Conservation (phyloP, 176 grass and related monocot genomes). For the Bonia amplexicaulis region DNA sequence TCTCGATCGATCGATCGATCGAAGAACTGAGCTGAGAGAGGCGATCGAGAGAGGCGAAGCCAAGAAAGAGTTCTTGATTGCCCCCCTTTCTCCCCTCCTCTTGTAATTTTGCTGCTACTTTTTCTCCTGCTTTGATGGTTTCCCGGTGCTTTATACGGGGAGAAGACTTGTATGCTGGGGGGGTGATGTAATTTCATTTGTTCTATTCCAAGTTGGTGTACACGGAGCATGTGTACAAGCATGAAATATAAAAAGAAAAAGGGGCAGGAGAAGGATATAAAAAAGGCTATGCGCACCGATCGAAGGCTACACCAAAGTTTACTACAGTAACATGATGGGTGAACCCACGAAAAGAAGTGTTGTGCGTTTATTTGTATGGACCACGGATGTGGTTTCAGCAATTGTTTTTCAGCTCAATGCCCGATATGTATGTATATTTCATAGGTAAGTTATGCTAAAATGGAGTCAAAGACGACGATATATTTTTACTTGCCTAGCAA, state of each 20-base stretch:
- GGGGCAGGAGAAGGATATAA: neutral
- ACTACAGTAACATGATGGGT: neutral
- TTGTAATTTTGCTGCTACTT: neutral
- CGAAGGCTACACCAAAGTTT: neutral
- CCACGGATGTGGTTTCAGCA: neutral
- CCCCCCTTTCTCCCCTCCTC: neutral
- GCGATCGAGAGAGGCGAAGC: neutral
- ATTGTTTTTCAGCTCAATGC: neutral
- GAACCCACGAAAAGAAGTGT: neutral
- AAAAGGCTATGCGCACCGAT: constrained; percentile 20
- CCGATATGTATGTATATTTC: neutral
- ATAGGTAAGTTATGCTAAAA: neutral
- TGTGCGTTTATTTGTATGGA: neutral
- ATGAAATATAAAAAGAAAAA: constrained; percentile 24
- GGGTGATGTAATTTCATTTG: constrained; percentile 37
- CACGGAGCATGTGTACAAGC: constrained; percentile 34
- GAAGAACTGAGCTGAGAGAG: neutral
- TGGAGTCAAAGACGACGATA: neutral
- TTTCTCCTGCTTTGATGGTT: constrained; percentile 10
- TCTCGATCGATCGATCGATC: neutral
- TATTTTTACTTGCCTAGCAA: neutral
- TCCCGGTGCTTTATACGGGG: constrained; percentile 29
- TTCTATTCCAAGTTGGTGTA: constrained; percentile 46
- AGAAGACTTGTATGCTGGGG: constrained; percentile 28
- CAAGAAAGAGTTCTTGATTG: neutral